Conservation (phyloP, 1,284 basidiomycete species). For the Ganoderma leucocontextum region DNA sequence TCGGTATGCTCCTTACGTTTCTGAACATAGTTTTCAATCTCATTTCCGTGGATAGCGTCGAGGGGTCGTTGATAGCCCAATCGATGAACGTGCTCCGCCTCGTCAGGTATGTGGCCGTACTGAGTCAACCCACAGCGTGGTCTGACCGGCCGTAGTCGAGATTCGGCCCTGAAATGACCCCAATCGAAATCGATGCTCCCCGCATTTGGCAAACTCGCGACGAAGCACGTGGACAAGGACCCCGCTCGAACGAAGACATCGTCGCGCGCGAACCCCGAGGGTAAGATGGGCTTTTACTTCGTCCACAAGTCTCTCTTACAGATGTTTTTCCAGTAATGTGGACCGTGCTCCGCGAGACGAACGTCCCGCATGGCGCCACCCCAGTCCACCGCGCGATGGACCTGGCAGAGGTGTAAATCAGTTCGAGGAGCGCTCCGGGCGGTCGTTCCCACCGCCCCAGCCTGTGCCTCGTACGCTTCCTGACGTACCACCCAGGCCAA, state of each 20-base stretch:
- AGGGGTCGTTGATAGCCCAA: constrained; percentile 11
- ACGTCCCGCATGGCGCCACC: background rate
- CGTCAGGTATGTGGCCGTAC: constrained; percentile 6
- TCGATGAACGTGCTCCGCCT: constrained; percentile 10
- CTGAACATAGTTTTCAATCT: background rate
- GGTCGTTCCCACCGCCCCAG: constrained; percentile 6
- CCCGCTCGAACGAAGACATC: constrained; percentile 3
- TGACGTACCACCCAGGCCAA: constrained; percentile 8
- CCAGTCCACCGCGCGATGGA: constrained; percentile 8
- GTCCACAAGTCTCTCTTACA: background rate
- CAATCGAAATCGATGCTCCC: background rate
- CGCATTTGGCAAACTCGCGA: constrained; percentile 11
- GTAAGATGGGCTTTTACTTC: constrained; percentile 6
- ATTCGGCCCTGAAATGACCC: constrained; percentile 12
- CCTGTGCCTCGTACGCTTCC: constrained; percentile 15
- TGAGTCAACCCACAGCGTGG: background rate
- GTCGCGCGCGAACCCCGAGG: constrained; percentile 10
- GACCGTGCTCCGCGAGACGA: constrained; percentile 7
- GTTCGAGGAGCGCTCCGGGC: background rate
- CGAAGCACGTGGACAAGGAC: constrained; percentile 2
- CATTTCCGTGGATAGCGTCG: constrained; percentile 11
- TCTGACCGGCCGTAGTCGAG: constrained; percentile 1
- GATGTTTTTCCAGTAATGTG: background rate
- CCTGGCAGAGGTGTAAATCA: background rate
- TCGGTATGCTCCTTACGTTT: constrained; percentile 17